A percentile compares a stretch with the other conserved stretches of the same genome.
These are phyloP conservation scores for Fusarium sp. DNA, from an alignment of 2,329 filamentous ascomycete genomes.

Conservation along the genomic window DNA sequence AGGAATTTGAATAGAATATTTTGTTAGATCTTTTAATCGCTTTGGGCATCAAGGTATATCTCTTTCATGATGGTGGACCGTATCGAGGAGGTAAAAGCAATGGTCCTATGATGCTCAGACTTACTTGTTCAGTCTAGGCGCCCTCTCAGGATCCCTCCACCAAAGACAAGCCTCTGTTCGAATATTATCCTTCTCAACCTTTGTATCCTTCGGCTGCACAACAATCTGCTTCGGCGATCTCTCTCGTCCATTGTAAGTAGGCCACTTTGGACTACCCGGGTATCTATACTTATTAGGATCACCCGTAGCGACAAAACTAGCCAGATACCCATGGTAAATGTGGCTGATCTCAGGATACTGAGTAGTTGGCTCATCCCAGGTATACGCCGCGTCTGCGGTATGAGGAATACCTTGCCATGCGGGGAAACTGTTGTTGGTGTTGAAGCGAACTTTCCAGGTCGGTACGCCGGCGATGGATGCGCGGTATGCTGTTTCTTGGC, in stretches of 20 bases:
- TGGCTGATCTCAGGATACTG: constrained; percentile 54
- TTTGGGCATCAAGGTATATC: no score
- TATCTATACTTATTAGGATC: constrained; percentile 50
- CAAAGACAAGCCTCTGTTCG: constrained; percentile 51
- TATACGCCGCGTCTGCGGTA: constrained; percentile 52
- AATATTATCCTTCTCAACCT: constrained; percentile 51
- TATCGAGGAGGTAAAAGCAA: not conserved
- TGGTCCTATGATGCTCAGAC: fast-evolving
- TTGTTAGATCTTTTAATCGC: no score
- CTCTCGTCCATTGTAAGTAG: constrained; percentile 17
- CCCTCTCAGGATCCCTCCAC: constrained; percentile 54
- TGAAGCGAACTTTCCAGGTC: constrained; percentile 55
- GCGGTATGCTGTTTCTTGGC: constrained; percentile 59
- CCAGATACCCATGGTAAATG: constrained; percentile 53
- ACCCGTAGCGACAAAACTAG: constrained; percentile 54
- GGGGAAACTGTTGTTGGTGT: constrained; percentile 52
- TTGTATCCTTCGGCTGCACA: constrained; percentile 49
- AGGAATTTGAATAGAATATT: not conserved
- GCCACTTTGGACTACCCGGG: constrained; percentile 38
- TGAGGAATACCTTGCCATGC: constrained; percentile 55
- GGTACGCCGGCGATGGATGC: constrained; percentile 50
- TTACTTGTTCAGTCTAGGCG: constrained; percentile 52
- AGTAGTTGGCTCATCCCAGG: constrained; percentile 52
- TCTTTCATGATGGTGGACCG: not conserved
- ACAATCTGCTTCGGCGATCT: constrained; percentile 47